Evolutionary conservation across 306 rosid species (phyloP), one percentile per base, ranked within the genome.

Genomic region (Arachis stenosperma): DNA sequence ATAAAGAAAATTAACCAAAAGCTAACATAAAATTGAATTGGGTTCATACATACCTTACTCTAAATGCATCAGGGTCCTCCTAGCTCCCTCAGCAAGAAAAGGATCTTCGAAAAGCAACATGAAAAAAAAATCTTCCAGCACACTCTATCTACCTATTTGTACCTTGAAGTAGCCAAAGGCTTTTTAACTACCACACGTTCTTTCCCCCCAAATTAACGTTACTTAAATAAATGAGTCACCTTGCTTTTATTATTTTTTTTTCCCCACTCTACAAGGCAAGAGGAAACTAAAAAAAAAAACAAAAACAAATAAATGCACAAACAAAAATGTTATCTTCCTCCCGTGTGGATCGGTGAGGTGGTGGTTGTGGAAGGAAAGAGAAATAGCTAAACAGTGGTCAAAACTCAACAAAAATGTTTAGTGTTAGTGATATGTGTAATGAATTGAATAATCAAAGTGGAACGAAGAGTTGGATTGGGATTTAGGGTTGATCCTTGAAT

Each of bases 101-200:
- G 6, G 30, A 67, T 40, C 71, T 47, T 60, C 40, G 58, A 59
- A 64, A 22, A 40, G 1, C 54, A 76, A 71, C 57, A 13, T 40
- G 69, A 52, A 67, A 70, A 17, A 17, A 67, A 70, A 57, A 15
- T 37, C 56, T 46, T 47, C 60, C 48, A 42, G 67, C 8, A 65
- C 43, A 75, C 27, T 76, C 48, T 79, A 53, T 71, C 79, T 33
- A 33, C 4, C 43, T 79, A 53, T 71, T 76, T 71, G 62, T 15
- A 46, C 53, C 73, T 46, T 61, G 29, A 8, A 22, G 12, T 61
- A 37, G 12, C 69, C 36, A 77, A 72, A 72, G 71, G 60, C 10
- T 63, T 56, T 61, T 54, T 58, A 82, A 80, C 85, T 71, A 74
- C 78, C 87, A 67, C 74, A 64, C 60, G 56, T 69, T 76, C 9